phyloP scores from a whole-genome alignment of 202 grass and related monocot genomes.

The Panicum virgatum region DNA sequence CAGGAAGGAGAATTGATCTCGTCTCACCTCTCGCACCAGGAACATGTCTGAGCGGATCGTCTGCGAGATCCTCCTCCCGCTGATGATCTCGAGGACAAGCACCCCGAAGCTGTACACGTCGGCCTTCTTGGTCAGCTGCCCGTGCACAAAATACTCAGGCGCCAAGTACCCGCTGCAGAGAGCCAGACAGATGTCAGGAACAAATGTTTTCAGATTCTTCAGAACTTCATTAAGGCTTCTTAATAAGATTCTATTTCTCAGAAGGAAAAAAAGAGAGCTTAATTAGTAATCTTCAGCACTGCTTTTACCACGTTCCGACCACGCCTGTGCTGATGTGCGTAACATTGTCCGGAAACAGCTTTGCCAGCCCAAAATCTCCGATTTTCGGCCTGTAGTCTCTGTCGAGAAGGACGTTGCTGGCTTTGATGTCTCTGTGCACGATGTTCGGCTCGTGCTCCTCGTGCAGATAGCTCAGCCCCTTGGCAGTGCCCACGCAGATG shows the following conservation, averaged over 20 bases:
- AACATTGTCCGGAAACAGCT: conserved; percentile 60
- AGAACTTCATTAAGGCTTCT: too few species aligned
- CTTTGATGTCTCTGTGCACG: conserved; percentile 73
- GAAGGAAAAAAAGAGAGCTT: too few species aligned
- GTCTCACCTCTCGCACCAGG: conserved; percentile 61
- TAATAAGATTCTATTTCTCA: too few species aligned
- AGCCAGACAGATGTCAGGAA: not conserved
- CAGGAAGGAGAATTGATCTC: too few species aligned
- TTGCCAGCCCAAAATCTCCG: conserved; percentile 71
- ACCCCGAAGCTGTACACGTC: conserved; percentile 80
- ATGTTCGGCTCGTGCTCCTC: conserved; percentile 61
- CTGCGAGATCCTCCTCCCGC: conserved; percentile 56
- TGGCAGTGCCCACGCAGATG: conserved; percentile 62
- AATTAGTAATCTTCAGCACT: not conserved
- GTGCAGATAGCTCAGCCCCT: conserved; percentile 63
- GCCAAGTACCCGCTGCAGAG: conserved; percentile 61
- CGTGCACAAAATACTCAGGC: conserved; percentile 62
- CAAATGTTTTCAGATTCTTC: not conserved
- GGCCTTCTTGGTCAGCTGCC: conserved; percentile 75
- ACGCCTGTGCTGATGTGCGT: conserved; percentile 69
- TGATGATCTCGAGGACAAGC: conserved; percentile 61
- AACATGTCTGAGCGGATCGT: conserved; percentile 47
- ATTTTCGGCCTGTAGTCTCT: conserved; percentile 54
- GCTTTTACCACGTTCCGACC: conserved; percentile 60
- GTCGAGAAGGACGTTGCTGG: conserved; percentile 65